Evolutionary conservation across 78 protist genomes (phyloP).

Genomic region (Isochrysis galbana): DNA sequence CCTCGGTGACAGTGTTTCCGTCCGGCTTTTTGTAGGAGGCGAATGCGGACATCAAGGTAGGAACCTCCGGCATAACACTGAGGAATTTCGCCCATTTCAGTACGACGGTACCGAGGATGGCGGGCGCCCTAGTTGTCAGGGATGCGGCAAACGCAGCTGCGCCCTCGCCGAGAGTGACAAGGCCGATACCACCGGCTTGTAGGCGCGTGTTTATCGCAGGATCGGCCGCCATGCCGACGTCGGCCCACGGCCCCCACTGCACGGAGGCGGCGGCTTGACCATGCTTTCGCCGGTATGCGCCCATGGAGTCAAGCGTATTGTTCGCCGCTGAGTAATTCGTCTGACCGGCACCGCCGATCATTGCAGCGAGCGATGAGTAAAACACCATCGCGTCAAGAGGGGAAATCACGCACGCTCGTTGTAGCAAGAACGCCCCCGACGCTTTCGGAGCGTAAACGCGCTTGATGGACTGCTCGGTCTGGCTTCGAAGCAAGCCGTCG

Average conservation of each 20-base stretch:
- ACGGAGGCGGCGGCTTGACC: slow-evolving; percentile 14
- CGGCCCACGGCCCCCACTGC: slow-evolving; percentile 27
- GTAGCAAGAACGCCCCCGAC: background rate
- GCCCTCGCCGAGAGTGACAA: background rate
- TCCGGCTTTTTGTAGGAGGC: background rate
- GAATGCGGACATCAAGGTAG: background rate
- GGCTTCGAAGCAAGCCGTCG: background rate
- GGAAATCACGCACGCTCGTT: background rate
- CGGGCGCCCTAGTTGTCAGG: background rate
- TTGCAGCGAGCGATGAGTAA: slow-evolving; percentile 32
- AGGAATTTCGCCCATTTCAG: background rate
- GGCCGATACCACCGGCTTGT: background rate
- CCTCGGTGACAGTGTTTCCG: background rate
- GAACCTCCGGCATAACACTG: background rate
- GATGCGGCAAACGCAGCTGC: background rate
- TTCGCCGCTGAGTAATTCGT: slow-evolving; percentile 29
- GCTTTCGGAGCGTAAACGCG: slow-evolving; percentile 12
- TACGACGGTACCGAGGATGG: background rate
- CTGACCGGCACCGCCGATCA: slow-evolving; percentile 45
- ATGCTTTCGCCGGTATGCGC: background rate
- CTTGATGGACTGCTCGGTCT: background rate
- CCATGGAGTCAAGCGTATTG: slow-evolving; percentile 30
- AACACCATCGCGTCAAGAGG: background rate
- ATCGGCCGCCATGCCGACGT: background rate
- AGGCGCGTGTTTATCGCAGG: background rate